Evolutionary conservation across 306 rosid genomes (phyloP), one percentile per base, ranked within the genome.

Genomic region (Canavalia gladiata): DNA sequence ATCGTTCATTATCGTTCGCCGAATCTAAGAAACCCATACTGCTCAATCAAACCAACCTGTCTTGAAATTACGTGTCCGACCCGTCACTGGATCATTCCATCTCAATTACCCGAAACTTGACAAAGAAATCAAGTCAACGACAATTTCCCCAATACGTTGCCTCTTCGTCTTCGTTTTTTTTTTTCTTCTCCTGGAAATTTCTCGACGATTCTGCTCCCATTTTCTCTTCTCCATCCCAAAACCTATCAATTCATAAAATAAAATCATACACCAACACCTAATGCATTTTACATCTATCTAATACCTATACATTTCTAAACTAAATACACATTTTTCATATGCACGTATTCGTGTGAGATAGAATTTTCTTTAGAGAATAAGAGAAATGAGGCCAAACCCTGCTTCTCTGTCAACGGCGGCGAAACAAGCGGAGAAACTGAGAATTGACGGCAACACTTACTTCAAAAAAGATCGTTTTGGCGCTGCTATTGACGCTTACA

Each of bases 401-500:
- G 82, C 66, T 75, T 57, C 76, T 30, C 63, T 88, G 31, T 90
- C 83, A 25, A 67, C 89, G 76, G 71, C 56, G 76, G 84, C 68
- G 8, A 82, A 64, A 33, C 94, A 87, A 78, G 98, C 98, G 18
- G 98, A 96, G 85, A 79, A 77, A 50, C 92, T 90, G 43, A 76
- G 90, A 82, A 72, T 78, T 1, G 89, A 92, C 63, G 99, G 99
- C 30, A 96, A 96, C 72, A 47, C 46, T 62, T 96, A 75, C 92
- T 96, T 96, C 87, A 92, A 82, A 56, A 96, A 92, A 84, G 90
- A 76, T 66, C 92, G 97, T 8, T 90, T 87, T 33, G 89, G 90
- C 13, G 99, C 99, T 10, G 98, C 99, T 77, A 96, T 96, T 25
- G 99, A 96, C 54, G 97, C 97, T 10, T 96, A 96, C 66, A 96